These are phyloP conservation scores for Boletus tomentosulus DNA, from an alignment of 768 basidiomycete species.

Conservation along the genomic window DNA sequence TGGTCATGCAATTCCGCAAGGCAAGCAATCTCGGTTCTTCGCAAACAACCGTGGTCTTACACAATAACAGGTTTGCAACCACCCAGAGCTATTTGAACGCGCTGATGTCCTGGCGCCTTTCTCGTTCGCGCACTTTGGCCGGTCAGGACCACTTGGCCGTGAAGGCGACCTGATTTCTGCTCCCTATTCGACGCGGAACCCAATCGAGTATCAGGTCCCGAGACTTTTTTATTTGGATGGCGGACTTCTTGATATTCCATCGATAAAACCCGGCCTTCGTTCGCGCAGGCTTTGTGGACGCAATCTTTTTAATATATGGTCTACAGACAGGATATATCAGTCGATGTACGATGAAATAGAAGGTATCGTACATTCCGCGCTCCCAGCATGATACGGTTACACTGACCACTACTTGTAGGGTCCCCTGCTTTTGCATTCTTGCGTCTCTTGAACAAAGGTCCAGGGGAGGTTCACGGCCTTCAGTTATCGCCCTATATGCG, in stretches of 20 bases:
- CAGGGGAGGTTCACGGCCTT: conserved; percentile 61
- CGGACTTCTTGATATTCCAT: conserved; percentile 64
- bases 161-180: conserved; percentile 83
- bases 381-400: background rate
- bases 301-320: conserved; percentile 88
- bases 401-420: conserved; percentile 33
- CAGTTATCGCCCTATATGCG: conserved; percentile 59
- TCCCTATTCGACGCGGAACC: conserved; percentile 84
- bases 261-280: conserved; percentile 43
- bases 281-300: conserved; percentile 53
- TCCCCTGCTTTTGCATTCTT: conserved; percentile 72
- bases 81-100: conserved; percentile 95
- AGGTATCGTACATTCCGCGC: conserved; percentile 37
- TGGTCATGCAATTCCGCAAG: conserved; percentile 99
- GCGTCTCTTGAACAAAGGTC: conserved; percentile 57
- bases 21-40: conserved; percentile 35
- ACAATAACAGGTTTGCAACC: conserved; percentile 79
- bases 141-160: conserved; percentile 74
- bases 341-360: conserved; percentile 57
- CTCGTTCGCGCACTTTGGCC: conserved; percentile 80
- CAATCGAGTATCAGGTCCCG: conserved; percentile 77
- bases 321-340: conserved; percentile 69
- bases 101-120: conserved; percentile 94
- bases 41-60: conserved; percentile 4
- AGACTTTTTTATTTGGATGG: conserved; percentile 74